These are phyloP conservation scores for Stagonosporopsis chrysanthemi DNA, from an alignment of 2,329 filamentous ascomycete genomes.

Conservation along the genomic window DNA sequence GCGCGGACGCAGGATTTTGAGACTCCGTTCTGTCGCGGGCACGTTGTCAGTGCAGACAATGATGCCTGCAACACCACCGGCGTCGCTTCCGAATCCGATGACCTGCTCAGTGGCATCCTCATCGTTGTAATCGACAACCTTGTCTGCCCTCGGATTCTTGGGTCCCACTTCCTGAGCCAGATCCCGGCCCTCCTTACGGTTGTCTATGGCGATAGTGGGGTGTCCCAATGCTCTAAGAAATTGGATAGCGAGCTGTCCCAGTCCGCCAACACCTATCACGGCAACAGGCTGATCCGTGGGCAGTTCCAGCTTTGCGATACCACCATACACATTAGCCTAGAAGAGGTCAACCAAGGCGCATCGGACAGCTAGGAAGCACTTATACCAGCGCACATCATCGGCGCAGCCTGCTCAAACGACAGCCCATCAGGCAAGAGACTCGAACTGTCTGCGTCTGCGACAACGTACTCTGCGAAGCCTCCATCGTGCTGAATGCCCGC, in stretches of 20 bases:
- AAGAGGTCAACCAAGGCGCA: background rate
- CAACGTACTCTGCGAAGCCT: conserved; percentile 37
- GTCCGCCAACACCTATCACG: too few species aligned
- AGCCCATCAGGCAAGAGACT: conserved; percentile 28
- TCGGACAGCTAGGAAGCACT: too few species aligned
- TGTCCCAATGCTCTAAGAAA: too few species aligned
- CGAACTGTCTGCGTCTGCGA: conserved; percentile 27
- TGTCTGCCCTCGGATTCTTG: too few species aligned
- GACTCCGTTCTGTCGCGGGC: conserved; percentile 15
- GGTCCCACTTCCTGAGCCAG: too few species aligned
- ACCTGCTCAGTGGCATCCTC: too few species aligned
- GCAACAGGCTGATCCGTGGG: conserved; percentile 8
- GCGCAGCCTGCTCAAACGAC: conserved; percentile 31
- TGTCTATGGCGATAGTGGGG: too few species aligned
- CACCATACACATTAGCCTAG: conserved; percentile 21
- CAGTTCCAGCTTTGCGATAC: conserved; percentile 1
- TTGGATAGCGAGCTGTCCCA: too few species aligned
- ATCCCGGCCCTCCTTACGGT: too few species aligned
- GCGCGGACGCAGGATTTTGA: conserved; percentile 18
- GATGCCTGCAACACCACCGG: conserved; percentile 16
- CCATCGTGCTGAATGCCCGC: conserved; percentile 31
- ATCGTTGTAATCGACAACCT: too few species aligned
- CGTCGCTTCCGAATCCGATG: conserved; percentile 8
- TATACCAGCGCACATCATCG: conserved; percentile 39
- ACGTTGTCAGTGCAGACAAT: conserved; percentile 24